These are phyloP conservation scores for Penicillium ucsense DNA, from an alignment of 495 filamentous ascomycete species.

Conservation along the genomic window DNA sequence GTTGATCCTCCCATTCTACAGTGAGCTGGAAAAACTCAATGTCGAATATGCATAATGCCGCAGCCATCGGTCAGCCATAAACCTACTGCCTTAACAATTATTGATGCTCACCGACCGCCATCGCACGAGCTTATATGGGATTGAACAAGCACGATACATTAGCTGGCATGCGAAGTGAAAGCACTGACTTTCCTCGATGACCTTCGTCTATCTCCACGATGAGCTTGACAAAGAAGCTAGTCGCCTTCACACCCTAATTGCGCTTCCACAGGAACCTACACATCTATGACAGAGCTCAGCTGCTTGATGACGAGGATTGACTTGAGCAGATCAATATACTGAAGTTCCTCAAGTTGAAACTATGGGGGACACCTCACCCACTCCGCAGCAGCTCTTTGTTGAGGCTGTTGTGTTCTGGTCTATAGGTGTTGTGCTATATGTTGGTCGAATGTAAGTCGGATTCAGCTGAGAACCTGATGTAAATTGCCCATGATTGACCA, in stretches of 20 bases:
- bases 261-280: neutral
- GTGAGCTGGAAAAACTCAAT: constrained; percentile 8
- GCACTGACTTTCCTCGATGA: no score
- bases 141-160: no score
- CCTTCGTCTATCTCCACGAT: no score
- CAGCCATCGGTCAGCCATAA: constrained; percentile 2
- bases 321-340: no score
- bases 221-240: no score
- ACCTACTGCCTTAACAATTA: constrained; percentile 1
- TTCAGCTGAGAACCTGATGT: neutral
- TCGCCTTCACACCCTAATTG: no score
- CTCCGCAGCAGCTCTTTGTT: constrained; percentile 21
- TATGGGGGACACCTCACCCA: constrained; percentile 29
- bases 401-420: constrained; percentile 28
- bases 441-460: constrained; percentile 22
- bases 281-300: neutral
- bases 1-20: constrained; percentile 1
- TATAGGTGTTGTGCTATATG: constrained; percentile 22
- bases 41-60: constrained; percentile 9
- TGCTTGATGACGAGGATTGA: no score
- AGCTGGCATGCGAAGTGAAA: no score
- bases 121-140: neutral
- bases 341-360: neutral
- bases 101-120: constrained; percentile 7
- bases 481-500: constrained; percentile 3